Evolutionary conservation across 2,329 filamentous ascomycete genomes (phyloP), one percentile per base, ranked within the genome.

Genomic region (Alternaria incomplexa): DNA sequence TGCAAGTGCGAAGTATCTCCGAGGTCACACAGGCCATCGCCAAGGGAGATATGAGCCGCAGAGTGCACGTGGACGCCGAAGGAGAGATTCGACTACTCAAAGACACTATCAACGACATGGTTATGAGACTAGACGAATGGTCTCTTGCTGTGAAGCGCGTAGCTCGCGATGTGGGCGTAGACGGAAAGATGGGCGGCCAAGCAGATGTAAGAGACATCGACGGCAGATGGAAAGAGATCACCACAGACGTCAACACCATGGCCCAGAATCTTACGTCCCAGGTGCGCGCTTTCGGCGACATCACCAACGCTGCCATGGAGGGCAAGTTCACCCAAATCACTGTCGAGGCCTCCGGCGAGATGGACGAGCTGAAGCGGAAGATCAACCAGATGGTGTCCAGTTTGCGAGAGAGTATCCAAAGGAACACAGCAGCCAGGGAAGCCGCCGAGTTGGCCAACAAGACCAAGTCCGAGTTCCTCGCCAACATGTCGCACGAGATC

Each of bases 321-420:
- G 96, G 96, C 67, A 95, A 99, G 81, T 98, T 98, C 80, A 97
- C 93, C 23, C 97, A 97, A 79, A 89, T 99, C 79, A 97, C 96
- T 51, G 95, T 99, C 17, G 94, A 97, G 80, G 96, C 96, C 20
- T 97, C 95, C 12, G 96, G 96, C 67, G 96, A 99, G 81, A 98
- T 99, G 96, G 96, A 98, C 81, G 95, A 98, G 80, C 86, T 99
- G 73, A 99, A 99, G 83, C 90, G 94, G 74, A 98, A 98, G 85
- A 98, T 99, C 86, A 99, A 98, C 79, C 93, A 96, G 83, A 99
- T 99, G 96, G 94, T 98, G 56, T 96, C 92, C 78, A 97, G 97
- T 77, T 83, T 99, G 66, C 87, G 95, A 71, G 96, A 98, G 81
- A 96, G 92, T 85, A 97, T 99, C 71, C 94, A 98, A 80, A 90